Conservation (phyloP, 345 rosid species). For the Arabidopsis arenosa region DNA sequence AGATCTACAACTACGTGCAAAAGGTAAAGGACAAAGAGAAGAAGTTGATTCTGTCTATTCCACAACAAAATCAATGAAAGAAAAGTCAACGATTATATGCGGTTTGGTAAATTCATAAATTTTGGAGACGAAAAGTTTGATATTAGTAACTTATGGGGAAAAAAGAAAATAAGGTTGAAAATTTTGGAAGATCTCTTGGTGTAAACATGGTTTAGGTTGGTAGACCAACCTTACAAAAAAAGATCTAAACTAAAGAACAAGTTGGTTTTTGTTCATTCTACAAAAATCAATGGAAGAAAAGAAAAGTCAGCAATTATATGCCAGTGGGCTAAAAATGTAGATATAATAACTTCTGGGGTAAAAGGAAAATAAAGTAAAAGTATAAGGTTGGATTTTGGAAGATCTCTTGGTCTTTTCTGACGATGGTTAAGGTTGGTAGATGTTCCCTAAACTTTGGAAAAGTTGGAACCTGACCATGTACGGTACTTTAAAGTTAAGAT, state of each 20-base stretch:
- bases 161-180: background rate
- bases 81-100: background rate
- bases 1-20: background rate
- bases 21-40: background rate
- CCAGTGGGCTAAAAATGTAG: background rate
- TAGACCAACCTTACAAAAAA: background rate
- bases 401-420: constrained; percentile 15
- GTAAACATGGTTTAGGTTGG: constrained; percentile 30
- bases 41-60: background rate
- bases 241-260: constrained; percentile 7
- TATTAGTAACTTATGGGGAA: background rate
- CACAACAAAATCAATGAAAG: background rate
- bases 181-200: background rate
- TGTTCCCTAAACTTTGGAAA: constrained; percentile 40
- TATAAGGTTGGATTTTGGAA: background rate
- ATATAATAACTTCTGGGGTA: background rate
- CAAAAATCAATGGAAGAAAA: constrained; percentile 21
- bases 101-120: background rate
- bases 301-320: background rate
- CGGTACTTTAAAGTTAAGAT: constrained; percentile 25
- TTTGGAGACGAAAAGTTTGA: background rate
- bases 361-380: background rate
- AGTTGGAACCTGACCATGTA: constrained; percentile 32
- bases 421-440: constrained; percentile 6
- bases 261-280: constrained; percentile 14